A percentile compares a stretch with the other conserved stretches of the same genome.
Conservation (phyloP, 2,329 filamentous ascomycete genomes). For the Ceratocystis lukuohia region DNA sequence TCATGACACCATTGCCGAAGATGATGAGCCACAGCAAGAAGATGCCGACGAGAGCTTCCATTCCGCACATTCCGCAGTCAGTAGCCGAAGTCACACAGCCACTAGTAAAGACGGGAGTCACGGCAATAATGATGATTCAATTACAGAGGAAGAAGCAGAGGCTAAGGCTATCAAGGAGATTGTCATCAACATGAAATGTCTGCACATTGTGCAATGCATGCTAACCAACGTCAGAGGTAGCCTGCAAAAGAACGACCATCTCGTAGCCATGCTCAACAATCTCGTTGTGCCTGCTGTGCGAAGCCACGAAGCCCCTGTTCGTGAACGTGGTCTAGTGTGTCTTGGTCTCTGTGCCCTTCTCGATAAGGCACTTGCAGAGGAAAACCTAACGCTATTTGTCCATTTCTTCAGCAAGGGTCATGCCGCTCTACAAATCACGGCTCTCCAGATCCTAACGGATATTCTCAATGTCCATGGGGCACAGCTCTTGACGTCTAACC, state of each 20-base stretch:
- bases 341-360: slow-evolving; percentile 83
- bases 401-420: slow-evolving; percentile 94
- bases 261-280: slow-evolving; percentile 98
- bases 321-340: slow-evolving; percentile 80
- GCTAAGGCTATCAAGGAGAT: slow-evolving; percentile 78
- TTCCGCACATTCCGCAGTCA: slow-evolving; percentile 77
- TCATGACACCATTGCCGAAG: slow-evolving; percentile 79
- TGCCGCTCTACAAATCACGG: slow-evolving; percentile 74
- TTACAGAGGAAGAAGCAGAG: slow-evolving; percentile 52
- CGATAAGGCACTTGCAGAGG: slow-evolving; percentile 79
- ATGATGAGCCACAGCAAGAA: slow-evolving; percentile 36
- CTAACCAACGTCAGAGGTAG: slow-evolving; percentile 81
- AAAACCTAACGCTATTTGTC: slow-evolving; percentile 85
- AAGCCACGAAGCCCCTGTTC: slow-evolving; percentile 81
- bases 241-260: slow-evolving; percentile 73
- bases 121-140: slow-evolving; percentile 14
- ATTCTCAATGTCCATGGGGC: slow-evolving; percentile 81
- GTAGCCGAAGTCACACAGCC: slow-evolving; percentile 39
- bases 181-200: slow-evolving; percentile 94
- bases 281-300: slow-evolving; percentile 89
- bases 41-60: slow-evolving; percentile 67
- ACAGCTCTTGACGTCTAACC: slow-evolving; percentile 54
- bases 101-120: slow-evolving; percentile 33
- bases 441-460: slow-evolving; percentile 82
- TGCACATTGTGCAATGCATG: slow-evolving; percentile 96